Base-by-base conservation (phyloP, 140 eudicot species). In the Anethum foeniculum region DNA sequence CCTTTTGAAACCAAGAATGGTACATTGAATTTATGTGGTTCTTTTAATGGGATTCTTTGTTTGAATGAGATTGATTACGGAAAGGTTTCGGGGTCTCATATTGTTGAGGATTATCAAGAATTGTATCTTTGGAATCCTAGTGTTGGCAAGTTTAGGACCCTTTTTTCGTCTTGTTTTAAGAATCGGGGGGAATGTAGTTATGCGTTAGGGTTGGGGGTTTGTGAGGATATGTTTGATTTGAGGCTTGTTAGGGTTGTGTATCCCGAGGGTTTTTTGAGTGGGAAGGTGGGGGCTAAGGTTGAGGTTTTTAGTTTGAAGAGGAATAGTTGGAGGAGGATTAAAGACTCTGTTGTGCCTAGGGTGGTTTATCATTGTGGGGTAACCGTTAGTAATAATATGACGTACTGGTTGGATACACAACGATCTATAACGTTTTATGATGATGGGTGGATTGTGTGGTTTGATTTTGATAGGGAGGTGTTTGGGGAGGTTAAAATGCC, bases 71-170 rank as follows among this genome's bases (percentile, higher is more conserved):
- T 18, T 43, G 30, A n/a, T 47, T 12, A 1, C 18, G 52, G 52
- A 47, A 47, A 47, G 52, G 18, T 47, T 47, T 47, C 52, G 4
- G 52, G 52, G 19, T 47, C 5, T 43, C 7, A 27, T 6, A 13
- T 12, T 27, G 65, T 21, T 7, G 7, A 7, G 25, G 34, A 60
- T 0, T 52, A 43, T 21, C 30, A 41, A 1, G 48, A 30, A 9
- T 16, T 80, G 30, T 67, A 68, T 80, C 13, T 79, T 6, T 79
- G 82, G 82, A 79, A 79, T 44, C 82, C 82, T 16, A 27, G 62
- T 36, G 4, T 78, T 5, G 47, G 47, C 3, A 78, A 41, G 13
- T 27, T 41, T 43, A 78, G 28, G 44, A 14, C 34, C 58, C 28
- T 78, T 19, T 11, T 25, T 13, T 21, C 74, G 13, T 60, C 81